These are phyloP conservation scores for Ustilago trichophora DNA, from an alignment of 1,284 basidiomycete genomes.

Conservation along the genomic window DNA sequence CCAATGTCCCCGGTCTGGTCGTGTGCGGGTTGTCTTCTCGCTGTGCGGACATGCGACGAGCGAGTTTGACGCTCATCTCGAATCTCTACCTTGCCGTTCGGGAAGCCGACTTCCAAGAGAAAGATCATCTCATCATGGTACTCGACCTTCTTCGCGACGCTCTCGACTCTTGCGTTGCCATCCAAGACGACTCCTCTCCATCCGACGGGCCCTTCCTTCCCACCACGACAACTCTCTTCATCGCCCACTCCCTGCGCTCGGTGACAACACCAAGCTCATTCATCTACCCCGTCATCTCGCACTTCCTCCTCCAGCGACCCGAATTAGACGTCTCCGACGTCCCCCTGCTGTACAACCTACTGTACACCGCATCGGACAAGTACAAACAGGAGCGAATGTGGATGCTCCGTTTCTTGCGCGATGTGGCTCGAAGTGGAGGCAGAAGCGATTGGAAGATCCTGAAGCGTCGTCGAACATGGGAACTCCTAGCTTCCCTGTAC, in stretches of 20 bases:
- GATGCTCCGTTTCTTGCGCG: slow-evolving; percentile 84
- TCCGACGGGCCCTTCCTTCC: slow-evolving; percentile 70
- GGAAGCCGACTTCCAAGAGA: slow-evolving; percentile 80
- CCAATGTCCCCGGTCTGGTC: slow-evolving; percentile 79
- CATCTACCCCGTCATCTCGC: slow-evolving; percentile 79
- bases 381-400: slow-evolving; percentile 80
- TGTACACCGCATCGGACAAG: slow-evolving; percentile 79
- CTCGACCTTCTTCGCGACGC: slow-evolving; percentile 73
- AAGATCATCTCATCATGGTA: slow-evolving; percentile 78
- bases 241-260: slow-evolving; percentile 79
- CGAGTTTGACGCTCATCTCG: slow-evolving; percentile 69
- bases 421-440: slow-evolving; percentile 75
- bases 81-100: slow-evolving; percentile 67
- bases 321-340: slow-evolving; percentile 79
- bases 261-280: slow-evolving; percentile 82
- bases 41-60: slow-evolving; percentile 72
- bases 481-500: slow-evolving; percentile 82
- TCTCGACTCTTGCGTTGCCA: slow-evolving; percentile 10
- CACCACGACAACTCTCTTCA: slow-evolving; percentile 79
- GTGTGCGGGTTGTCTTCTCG: slow-evolving; percentile 79
- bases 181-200: slow-evolving; percentile 59
- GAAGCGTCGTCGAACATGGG: slow-evolving; percentile 84
- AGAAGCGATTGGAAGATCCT: slow-evolving; percentile 82
- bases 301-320: slow-evolving; percentile 84
- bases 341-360: slow-evolving; percentile 83